These are phyloP conservation scores for Metschnikowia aberdeeniae DNA, from an alignment of 805 yeast species.

Conservation along the genomic window DNA sequence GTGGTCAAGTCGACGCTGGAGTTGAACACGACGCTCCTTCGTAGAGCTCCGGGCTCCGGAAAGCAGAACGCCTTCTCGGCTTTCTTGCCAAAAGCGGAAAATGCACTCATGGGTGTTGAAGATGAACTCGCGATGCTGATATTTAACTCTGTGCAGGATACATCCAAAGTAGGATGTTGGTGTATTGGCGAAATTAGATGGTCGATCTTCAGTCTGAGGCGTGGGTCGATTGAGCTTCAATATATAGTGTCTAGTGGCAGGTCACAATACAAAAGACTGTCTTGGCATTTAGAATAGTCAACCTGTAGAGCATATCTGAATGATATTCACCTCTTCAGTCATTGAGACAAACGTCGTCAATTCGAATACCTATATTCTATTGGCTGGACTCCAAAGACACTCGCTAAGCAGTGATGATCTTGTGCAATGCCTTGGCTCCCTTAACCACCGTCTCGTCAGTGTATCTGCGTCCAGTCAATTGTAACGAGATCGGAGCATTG, in stretches of 20 bases:
- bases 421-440: constrained; percentile 17
- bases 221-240: too few species aligned
- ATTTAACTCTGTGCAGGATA: background rate
- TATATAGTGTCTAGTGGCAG: too few species aligned
- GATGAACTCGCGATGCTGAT: background rate
- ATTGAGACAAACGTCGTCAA: too few species aligned
- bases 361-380: too few species aligned
- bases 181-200: too few species aligned
- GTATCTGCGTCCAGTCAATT: constrained; percentile 20
- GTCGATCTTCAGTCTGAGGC: too few species aligned
- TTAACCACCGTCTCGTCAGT: constrained; percentile 17
- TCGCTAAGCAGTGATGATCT: constrained; percentile 6
- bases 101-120: constrained; percentile 14
- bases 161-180: too few species aligned
- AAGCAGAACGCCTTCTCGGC: constrained; percentile 7
- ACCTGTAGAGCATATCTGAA: too few species aligned
- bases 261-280: too few species aligned
- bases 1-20: constrained; percentile 9
- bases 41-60: constrained; percentile 10
- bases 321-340: too few species aligned
- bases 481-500: constrained; percentile 17
- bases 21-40: background rate
- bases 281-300: too few species aligned
- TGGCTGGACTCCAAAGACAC: too few species aligned
- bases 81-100: constrained; percentile 13